These are phyloP conservation scores for Metschnikowia baotianmanensis DNA, from an alignment of 805 yeast genomes.

Conservation along the genomic window DNA sequence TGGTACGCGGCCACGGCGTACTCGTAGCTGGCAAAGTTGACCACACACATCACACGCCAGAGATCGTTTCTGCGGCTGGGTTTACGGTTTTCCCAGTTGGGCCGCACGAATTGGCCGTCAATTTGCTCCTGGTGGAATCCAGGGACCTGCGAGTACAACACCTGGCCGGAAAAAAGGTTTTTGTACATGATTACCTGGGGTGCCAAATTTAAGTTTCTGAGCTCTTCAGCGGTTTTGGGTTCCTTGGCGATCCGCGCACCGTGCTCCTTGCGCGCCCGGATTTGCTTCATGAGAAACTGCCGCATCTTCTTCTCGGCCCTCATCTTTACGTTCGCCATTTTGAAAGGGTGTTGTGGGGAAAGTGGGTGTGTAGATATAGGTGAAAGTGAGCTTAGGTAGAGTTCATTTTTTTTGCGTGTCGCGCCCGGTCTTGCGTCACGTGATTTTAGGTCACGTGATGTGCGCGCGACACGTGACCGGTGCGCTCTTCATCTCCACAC, in stretches of 20 bases:
- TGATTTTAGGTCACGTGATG: not conserved
- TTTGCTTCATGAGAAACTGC: slow-evolving; percentile 44
- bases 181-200: slow-evolving; percentile 84
- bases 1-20: slow-evolving; percentile 71
- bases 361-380: not conserved
- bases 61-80: slow-evolving; percentile 81
- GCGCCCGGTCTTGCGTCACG: too few relatives aligned
- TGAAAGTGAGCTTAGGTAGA: too few relatives aligned
- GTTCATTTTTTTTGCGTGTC: not conserved
- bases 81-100: slow-evolving; percentile 85
- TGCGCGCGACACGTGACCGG: not conserved
- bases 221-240: slow-evolving; percentile 31
- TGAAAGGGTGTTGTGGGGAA: slow-evolving; percentile 13
- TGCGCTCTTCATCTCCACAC: too few relatives aligned
- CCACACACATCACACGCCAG: slow-evolving; percentile 90
- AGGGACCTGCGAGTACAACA: slow-evolving; percentile 83
- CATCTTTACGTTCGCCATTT: slow-evolving; percentile 36
- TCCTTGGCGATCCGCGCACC: slow-evolving; percentile 45
- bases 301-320: slow-evolving; percentile 48
- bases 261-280: slow-evolving; percentile 40
- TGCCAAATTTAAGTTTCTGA: slow-evolving; percentile 54
- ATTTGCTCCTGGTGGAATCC: slow-evolving; percentile 58
- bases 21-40: slow-evolving; percentile 58
- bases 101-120: slow-evolving; percentile 68
- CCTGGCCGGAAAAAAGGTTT: slow-evolving; percentile 87